Base-by-base conservation (phyloP, 352 stramenopile genomes). In the Pythium aristosporum region DNA sequence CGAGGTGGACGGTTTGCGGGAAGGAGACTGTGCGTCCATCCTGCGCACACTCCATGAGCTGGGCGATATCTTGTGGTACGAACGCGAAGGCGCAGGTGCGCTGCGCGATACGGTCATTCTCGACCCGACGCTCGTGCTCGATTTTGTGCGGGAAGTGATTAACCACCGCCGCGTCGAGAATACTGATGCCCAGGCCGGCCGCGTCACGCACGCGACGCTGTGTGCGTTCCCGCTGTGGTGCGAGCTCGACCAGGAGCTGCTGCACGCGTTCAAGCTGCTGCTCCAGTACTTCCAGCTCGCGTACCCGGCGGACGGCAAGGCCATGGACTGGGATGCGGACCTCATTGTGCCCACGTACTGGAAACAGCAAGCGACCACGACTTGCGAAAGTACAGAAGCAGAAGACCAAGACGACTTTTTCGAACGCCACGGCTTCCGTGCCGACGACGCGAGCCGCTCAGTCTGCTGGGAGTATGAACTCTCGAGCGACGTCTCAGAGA, bases 81-180 rank as follows among this genome's bases (percentile, higher is more conserved):
- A 67, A 32, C 56, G 42, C 23, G 55, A 60, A 37, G 46, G 41
- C 16, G 30, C 55, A 1, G 55, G 62, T 2, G 37, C 47, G 4
- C 28, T 64, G 15, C 42, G 49, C 25, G 54, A 52, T 16, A 39
- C n/a, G 0, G 47, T 63, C 15, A 64, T 69, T 41, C 49, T 69
- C 18, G 42, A 71, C 13, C 73, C 66, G 1, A 77, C 63, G 4
- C 61, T 77, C 13, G 66, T 73, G 13, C 63, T 80, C 1, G 63
- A 80, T 18, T 64, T 76, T 34, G 62, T 69, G n/a, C 62, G 62
- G 2, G 53, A 68, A 48, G 62, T 63, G 16, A 37, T 68, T 8
- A 63, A 62, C 32, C 62, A 69, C 32, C 20, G 47, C 6, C 32
- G 21, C 1, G 15, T 59, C 28, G 21, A 53, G 12, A 52, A 23